phyloP scores from a whole-genome alignment of 192 early-diverging fungal species.

The Irineochytrium annulatum region DNA sequence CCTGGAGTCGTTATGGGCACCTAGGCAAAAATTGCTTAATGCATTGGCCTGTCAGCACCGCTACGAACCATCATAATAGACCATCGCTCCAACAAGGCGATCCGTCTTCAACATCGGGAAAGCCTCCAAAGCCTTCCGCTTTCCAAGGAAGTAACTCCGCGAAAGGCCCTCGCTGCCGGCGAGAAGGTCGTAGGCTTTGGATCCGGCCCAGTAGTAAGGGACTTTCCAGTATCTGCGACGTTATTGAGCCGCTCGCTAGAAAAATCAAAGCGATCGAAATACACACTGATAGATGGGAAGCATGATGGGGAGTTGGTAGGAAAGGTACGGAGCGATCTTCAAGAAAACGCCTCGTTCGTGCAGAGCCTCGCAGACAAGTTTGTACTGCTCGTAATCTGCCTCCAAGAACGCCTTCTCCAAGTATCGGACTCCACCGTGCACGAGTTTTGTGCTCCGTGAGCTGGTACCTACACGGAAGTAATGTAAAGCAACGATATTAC shows the following conservation, averaged over 20 bases:
- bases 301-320: constrained; percentile 90
- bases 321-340: constrained; percentile 93
- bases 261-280: background rate
- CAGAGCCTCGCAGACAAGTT: constrained; percentile 90
- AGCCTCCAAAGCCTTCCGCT: constrained; percentile 81
- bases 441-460: constrained; percentile 89
- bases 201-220: constrained; percentile 93
- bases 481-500: background rate
- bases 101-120: constrained; percentile 95
- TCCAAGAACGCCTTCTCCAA: constrained; percentile 94
- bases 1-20: constrained; percentile 94
- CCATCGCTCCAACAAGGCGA: constrained; percentile 83
- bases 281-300: constrained; percentile 84
- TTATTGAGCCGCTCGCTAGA: constrained; percentile 6
- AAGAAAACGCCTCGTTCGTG: constrained; percentile 92
- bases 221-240: constrained; percentile 85
- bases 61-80: constrained; percentile 85
- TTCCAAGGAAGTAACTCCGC: constrained; percentile 78
- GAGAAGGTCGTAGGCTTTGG: constrained; percentile 87
- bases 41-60: background rate
- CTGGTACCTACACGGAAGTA: constrained; percentile 65
- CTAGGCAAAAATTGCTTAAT: constrained; percentile 24
- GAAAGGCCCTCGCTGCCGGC: constrained; percentile 81
- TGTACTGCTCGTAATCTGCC: constrained; percentile 94
- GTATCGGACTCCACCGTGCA: constrained; percentile 97